These are phyloP conservation scores for Coemansia sp. DNA, from an alignment of 192 early-diverging fungal species.

Conservation along the genomic window DNA sequence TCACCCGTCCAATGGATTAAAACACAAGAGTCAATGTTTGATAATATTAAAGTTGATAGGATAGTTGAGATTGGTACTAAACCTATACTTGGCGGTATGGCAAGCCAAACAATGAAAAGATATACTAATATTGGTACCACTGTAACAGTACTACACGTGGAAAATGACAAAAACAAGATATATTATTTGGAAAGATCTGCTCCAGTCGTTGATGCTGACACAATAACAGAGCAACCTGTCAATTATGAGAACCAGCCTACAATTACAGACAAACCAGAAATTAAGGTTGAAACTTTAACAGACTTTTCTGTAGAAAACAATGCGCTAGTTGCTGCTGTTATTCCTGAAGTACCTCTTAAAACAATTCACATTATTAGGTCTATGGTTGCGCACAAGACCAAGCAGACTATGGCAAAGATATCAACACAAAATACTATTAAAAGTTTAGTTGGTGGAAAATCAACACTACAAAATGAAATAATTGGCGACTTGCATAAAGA, in stretches of 20 bases:
- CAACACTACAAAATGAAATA: conserved; percentile 93
- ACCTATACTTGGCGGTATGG: conserved; percentile 87
- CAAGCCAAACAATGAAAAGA: conserved; percentile 47
- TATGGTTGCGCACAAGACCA: conserved; percentile 86
- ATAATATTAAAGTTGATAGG: conserved; percentile 71
- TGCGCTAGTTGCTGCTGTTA: conserved; percentile 9
- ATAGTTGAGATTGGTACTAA: conserved; percentile 86
- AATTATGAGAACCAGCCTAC: too few species aligned
- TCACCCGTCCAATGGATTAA: conserved; percentile 93
- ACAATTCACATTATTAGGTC: conserved; percentile 75
- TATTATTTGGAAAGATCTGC: conserved; percentile 6
- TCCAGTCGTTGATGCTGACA: too few species aligned
- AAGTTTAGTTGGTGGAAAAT: conserved; percentile 89
- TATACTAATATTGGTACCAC: not conserved
- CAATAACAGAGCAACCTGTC: too few species aligned
- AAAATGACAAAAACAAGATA: conserved; percentile 15
- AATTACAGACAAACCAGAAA: too few species aligned
- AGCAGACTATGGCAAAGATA: conserved; percentile 74
- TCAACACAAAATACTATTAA: conserved; percentile 69
- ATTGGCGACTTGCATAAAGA: conserved; percentile 93
- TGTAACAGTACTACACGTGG: conserved; percentile 15
- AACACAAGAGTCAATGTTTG: conserved; percentile 84
- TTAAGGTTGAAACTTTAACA: conserved; percentile 30
- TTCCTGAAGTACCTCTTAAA: conserved; percentile 70
- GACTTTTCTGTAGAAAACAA: too few species aligned